A percentile compares a stretch with the other conserved stretches of the same genome.
phyloP scores from a whole-genome alignment of 23 red algal genomes.

The Gracilaria domingensis region DNA sequence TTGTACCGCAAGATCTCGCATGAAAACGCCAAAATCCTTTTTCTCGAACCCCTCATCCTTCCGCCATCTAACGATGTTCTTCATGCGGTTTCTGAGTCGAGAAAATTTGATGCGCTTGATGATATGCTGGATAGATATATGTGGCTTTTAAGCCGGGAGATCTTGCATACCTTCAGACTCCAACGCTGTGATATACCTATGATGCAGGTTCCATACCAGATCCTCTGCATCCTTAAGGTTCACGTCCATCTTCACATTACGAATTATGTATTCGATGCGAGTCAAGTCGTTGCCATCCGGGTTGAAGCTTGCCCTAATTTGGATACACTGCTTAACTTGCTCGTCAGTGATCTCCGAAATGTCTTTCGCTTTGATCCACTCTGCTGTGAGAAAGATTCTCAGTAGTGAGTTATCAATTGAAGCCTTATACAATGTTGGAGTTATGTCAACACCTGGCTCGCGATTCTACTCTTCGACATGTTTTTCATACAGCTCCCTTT shows the following conservation, averaged over 20 bases:
- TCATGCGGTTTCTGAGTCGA: neutral
- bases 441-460: slow-evolving; percentile 15
- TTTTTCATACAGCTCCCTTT: slow-evolving; percentile 51
- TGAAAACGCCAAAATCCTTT: slow-evolving; percentile 49
- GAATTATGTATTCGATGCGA: neutral
- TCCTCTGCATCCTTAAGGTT: slow-evolving; percentile 26
- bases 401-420: slow-evolving; percentile 39
- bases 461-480: slow-evolving; percentile 42
- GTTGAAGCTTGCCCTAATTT: neutral
- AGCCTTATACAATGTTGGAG: slow-evolving; percentile 36
- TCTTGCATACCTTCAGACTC: neutral
- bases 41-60: slow-evolving; percentile 32
- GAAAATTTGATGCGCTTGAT: neutral
- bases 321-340: slow-evolving; percentile 30
- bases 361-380: slow-evolving; percentile 15
- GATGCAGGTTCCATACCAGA: neutral
- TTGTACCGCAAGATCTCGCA: slow-evolving; percentile 25
- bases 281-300: neutral
- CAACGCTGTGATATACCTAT: slow-evolving; percentile 11
- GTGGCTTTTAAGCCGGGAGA: slow-evolving; percentile 5
- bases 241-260: slow-evolving; percentile 41
- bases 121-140: slow-evolving; percentile 43
- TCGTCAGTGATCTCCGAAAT: slow-evolving; percentile 31
- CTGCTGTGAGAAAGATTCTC: slow-evolving; percentile 8
- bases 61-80: slow-evolving; percentile 23